Base-by-base conservation (phyloP, 2,329 filamentous ascomycete species). In the Epicoccum sorghinum region DNA sequence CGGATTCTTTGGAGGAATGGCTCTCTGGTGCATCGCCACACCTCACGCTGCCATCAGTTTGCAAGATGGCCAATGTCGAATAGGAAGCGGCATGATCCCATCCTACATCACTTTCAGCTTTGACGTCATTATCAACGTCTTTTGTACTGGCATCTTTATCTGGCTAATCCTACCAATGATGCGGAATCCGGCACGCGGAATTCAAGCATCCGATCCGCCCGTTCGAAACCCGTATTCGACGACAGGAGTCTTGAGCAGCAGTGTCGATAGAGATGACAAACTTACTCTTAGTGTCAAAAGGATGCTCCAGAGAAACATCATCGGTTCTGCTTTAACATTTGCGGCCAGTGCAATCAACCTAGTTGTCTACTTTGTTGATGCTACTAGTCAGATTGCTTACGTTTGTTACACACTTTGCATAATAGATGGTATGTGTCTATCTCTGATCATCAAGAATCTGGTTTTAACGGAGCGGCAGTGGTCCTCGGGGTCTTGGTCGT, bases 351-450 rank as follows among this genome's bases (percentile, higher is more conserved):
- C 40, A 22, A 43, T 43, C n/a, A 43, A 43, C 8, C 14, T 43
- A 18, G 7, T 43, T 22, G 29, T 43, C n/a, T 43, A 43, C 14
- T 43, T 43, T 23, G 40, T 43, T 13, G 40, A 43, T 32, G 40
- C 40, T 33, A 43, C 40, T 7, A 43, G 40, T 32, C 40, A 43
- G 40, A 43, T 43, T 10, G 40, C 40, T 22, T 43, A 10, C 23
- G 40, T 43, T 5, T 43, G 40, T 14, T 43, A 43, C 40, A 43
- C 40, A 3, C 40, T 43, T 3, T 43, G 40, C 27, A 22, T 32
- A 4, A 29, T 43, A 8, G 40, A 43, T 9, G 40, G 40, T 43
- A 23, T 3, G 40, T 42, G 14, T 7, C 7, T 7, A 7, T 1
- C 39, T 9, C 39, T 43, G n/a, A 13, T 23, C 27, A 9, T 29